Evolutionary conservation across 345 rosid species (phyloP), one percentile per base, ranked within the genome.

Genomic region (Gynandropsis gynandra): DNA sequence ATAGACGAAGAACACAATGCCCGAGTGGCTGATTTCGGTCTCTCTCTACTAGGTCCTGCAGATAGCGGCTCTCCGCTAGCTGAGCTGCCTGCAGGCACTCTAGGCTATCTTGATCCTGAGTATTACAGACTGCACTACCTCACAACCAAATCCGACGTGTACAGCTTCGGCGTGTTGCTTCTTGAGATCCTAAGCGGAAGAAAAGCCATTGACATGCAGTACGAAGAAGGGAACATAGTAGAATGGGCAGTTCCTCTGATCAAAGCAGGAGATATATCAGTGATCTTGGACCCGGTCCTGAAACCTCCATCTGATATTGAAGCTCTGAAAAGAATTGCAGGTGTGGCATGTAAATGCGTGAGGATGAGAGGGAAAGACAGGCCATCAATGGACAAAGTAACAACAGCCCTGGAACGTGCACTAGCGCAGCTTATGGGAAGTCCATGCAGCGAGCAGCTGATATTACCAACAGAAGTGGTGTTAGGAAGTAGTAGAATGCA

Each of bases 1-100:
- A 92, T 92, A 16, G 98, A 92, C 8, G 98, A 85, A 74, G 98
- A 92, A 68, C 98, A 87, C 79, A 92, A 92, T 55, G 98, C 98
- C 33, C 75, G 97, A 37, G 98, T 92, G 24, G 81, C 98, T 50
- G 98, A 92, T 62, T 92, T 92, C 4, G 98, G 97, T 56, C 93
- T 92, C 50, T 92, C 98, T 7, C 60, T 92, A 50, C 67, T 92
- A 1, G 98, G 98, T 38, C 95, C 98, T 12, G 72, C 78, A 0
- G 86, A 92, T 50, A 85, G 97, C 16, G 42, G 88, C 53, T 80
- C 89, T 17, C 97, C 98, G 0, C 66, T 92, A 57, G 93, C 98
- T 1, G 98, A 92, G 59, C 82, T 80, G 12, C 97, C 98, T 4
- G 98, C 97, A 0, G 98, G 97, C 24, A 92, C 97, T 21, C 93